phyloP scores from a whole-genome alignment of 192 early-diverging fungal genomes.

The Mortierella antarctica region DNA sequence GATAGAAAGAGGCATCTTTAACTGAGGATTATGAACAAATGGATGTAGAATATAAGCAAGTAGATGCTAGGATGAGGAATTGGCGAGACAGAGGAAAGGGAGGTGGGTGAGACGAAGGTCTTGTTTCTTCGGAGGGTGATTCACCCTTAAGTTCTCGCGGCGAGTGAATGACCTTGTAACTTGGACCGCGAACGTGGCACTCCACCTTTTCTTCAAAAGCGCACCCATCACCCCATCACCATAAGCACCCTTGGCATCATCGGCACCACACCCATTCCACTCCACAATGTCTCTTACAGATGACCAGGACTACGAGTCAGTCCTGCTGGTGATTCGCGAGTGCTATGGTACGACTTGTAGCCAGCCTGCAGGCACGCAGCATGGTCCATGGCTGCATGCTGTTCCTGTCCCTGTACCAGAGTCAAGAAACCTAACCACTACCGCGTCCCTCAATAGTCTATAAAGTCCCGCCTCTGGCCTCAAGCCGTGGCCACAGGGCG shows the following conservation, averaged over 20 bases:
- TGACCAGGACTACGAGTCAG: conserved; percentile 79
- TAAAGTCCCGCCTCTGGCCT: conserved; percentile 77
- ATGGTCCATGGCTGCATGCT: not conserved
- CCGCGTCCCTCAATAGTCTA: conserved; percentile 55
- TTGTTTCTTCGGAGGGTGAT: too few species aligned
- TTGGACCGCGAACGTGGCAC: too few species aligned
- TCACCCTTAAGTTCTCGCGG: too few species aligned
- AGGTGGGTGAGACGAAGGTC: too few species aligned
- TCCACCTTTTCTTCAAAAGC: too few species aligned
- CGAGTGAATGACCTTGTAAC: too few species aligned
- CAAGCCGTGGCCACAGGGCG: conserved; percentile 67
- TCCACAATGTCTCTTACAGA: conserved; percentile 38
- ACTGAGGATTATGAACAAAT: too few species aligned
- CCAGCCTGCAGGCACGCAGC: not conserved
- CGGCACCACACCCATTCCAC: not conserved
- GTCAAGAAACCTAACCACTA: not conserved
- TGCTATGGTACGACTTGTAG: conserved; percentile 64
- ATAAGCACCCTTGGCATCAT: not conserved
- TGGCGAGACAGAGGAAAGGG: too few species aligned
- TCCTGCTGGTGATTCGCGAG: conserved; percentile 83
- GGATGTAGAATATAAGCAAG: too few species aligned
- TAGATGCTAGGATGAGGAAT: too few species aligned
- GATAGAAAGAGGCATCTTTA: too few species aligned
- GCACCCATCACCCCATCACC: not conserved
- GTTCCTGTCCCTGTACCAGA: not conserved